A percentile compares a stretch with the other conserved stretches of the same genome.
Conservation (phyloP, 306 rosid species). For the Dalbergia cultrata region DNA sequence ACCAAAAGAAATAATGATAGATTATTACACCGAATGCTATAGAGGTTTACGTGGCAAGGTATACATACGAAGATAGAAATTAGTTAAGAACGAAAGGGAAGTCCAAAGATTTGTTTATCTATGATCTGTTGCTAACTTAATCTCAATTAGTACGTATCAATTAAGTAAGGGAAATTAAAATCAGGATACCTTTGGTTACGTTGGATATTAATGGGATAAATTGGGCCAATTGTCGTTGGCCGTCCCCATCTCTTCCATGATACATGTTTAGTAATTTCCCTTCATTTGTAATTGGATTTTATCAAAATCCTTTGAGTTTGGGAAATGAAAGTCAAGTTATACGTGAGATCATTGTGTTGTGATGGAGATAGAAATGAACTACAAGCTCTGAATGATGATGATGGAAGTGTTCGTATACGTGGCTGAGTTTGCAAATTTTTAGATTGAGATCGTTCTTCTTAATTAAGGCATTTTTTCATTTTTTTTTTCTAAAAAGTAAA, state of each 20-base stretch:
- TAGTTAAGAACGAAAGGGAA: constrained; percentile 32
- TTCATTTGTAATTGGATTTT: neutral
- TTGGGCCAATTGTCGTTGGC: constrained; percentile 11
- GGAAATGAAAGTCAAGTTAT: constrained; percentile 14
- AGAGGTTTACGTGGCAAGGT: neutral
- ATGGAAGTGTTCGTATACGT: neutral
- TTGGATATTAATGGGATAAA: neutral
- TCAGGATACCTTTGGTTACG: no score
- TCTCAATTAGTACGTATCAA: neutral
- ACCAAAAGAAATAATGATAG: no score
- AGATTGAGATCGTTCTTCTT: no score
- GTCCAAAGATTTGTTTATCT: constrained; percentile 1
- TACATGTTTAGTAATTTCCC: neutral
- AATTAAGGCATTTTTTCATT: neutral
- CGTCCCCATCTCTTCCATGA: neutral
- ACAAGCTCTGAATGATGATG: neutral
- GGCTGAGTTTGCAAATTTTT: constrained; percentile 30
- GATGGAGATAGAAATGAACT: neutral
- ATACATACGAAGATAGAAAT: neutral
- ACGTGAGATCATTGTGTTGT: neutral
- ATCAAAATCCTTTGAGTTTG: constrained; percentile 8
- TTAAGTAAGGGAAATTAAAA: neutral
- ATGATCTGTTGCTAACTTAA: neutral
- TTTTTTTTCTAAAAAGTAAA: neutral
- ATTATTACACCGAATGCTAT: neutral